Conservation (phyloP, 2,329 filamentous ascomycete genomes). For the Fusarium zealandicum region DNA sequence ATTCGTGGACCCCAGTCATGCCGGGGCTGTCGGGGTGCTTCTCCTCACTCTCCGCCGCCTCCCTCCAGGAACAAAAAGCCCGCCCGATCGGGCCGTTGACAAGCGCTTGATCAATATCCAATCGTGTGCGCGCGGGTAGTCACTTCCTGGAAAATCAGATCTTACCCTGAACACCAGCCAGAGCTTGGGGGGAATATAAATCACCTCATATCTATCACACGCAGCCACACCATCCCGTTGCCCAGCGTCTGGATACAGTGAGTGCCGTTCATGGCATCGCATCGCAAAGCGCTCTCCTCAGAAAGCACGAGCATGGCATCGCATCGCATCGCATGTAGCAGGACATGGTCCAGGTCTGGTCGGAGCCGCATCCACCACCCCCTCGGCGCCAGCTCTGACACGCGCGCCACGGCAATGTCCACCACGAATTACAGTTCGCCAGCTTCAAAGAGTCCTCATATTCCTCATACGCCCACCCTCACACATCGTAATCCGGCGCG, state of each 20-base stretch:
- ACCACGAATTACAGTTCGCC: conserved; percentile 7
- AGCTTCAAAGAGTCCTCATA: neutral
- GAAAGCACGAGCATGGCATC: conserved; percentile 1
- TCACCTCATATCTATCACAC: conserved; percentile 13
- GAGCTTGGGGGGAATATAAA: conserved; percentile 3
- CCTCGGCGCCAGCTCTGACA: conserved; percentile 17
- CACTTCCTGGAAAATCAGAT: neutral
- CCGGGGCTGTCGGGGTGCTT: conserved; percentile 28
- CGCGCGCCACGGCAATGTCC: conserved; percentile 15
- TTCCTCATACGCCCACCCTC: conserved; percentile 7
- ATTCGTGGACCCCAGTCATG: conserved; percentile 18
- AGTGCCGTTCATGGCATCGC: neutral
- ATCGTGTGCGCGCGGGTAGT: neutral
- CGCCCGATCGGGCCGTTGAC: conserved; percentile 2
- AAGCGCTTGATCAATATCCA: neutral
- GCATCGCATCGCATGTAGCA: conserved; percentile 4
- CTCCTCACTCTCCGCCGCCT: neutral
- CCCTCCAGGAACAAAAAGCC: neutral
- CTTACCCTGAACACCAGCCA: neutral
- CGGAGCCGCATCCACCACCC: conserved; percentile 23
- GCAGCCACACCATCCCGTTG: neutral
- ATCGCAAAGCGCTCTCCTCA: conserved; percentile 1
- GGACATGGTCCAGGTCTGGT: conserved; percentile 31
- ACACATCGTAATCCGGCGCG: conserved; percentile 10
- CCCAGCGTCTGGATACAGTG: conserved; percentile 11